Evolutionary conservation across 768 basidiomycete species (phyloP), one percentile per base, ranked within the genome.

Genomic region (Crassisporium funariophilum): DNA sequence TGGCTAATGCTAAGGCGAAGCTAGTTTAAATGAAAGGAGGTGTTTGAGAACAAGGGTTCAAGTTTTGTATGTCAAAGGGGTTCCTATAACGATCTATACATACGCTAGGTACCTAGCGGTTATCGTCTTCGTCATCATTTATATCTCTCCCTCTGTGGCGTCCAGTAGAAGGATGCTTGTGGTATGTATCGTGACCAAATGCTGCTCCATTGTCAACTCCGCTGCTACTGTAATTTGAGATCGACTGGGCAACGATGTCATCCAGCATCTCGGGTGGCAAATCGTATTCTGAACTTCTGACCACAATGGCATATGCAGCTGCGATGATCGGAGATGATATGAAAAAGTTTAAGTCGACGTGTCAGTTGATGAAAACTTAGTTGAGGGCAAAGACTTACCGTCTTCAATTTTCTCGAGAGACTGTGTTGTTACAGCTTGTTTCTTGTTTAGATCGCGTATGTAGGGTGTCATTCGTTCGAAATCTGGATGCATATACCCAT

Each of bases 401-500:
- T 86, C 81, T 76, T 99, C 95, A 41, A 98, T 95, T 68, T 98
- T 99, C 60, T 84, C 81, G 6, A 99, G 74, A n/a, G 92, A 95
- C 56, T 89, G 83, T 2, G 76, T 68, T 0, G 94, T 95, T 13
- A 95, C 89, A 2, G 70, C 63, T 61, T 97, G 93, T 69, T 99
- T 99, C 72, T 91, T 95, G 44, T 75, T 73, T 33, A 99, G 72
- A 37, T 88, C 86, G 35, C 75, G 75, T 39, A 91, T 74, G 58
- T 83, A 74, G 1, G 87, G 83, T 1, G 83, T 81, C 53, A 91
- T 79, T 10, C 71, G 74, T 58, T 95, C 93, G 60, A 95, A 91
- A 58, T 88, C 94, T 68, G 37, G 20, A 35, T 87, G 47, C 35
- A 46, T 10, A 44, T 2, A 10, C 5, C 29, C 29, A 31, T n/a